Percentiles rank a stretch among this genome's conserved stretches.
phyloP scores from a whole-genome alignment of 2,329 filamentous ascomycete species.

The Arthroderma sp. region DNA sequence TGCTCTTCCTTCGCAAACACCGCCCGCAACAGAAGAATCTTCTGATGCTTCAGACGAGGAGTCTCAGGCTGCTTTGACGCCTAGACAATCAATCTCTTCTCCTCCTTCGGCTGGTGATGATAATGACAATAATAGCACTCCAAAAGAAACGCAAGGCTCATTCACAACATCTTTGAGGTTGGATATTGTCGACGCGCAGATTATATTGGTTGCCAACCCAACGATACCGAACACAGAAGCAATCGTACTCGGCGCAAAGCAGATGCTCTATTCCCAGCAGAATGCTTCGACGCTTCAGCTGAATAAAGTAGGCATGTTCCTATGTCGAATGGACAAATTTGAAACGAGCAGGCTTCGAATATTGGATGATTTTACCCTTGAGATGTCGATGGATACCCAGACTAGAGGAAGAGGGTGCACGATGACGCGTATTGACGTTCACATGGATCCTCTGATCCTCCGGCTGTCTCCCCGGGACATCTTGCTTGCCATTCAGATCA shows the following conservation, averaged over 20 bases:
- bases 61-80: constrained; percentile 16
- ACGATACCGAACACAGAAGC: constrained; percentile 82
- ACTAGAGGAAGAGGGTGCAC: constrained; percentile 46
- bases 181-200: constrained; percentile 89
- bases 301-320: constrained; percentile 90
- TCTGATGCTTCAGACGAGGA: constrained; percentile 22
- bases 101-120: neutral
- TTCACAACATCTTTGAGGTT: constrained; percentile 79
- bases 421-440: constrained; percentile 66
- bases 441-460: constrained; percentile 82
- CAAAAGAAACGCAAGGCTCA: constrained; percentile 21
- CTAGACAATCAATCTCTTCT: neutral
- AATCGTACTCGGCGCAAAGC: constrained; percentile 87
- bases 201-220: constrained; percentile 93
- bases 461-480: constrained; percentile 89
- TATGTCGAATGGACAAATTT: constrained; percentile 97
- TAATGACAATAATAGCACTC: constrained; percentile 1
- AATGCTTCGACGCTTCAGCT: constrained; percentile 89
- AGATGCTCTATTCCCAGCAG: constrained; percentile 83
- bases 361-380: constrained; percentile 89
- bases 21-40: constrained; percentile 18
- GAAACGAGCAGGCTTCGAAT: constrained; percentile 83
- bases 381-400: constrained; percentile 70
- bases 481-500: constrained; percentile 79
- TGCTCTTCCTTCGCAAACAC: constrained; percentile 47